Conservation (phyloP, 2,329 filamentous ascomycete genomes). For the Zopfia rhizophila region DNA sequence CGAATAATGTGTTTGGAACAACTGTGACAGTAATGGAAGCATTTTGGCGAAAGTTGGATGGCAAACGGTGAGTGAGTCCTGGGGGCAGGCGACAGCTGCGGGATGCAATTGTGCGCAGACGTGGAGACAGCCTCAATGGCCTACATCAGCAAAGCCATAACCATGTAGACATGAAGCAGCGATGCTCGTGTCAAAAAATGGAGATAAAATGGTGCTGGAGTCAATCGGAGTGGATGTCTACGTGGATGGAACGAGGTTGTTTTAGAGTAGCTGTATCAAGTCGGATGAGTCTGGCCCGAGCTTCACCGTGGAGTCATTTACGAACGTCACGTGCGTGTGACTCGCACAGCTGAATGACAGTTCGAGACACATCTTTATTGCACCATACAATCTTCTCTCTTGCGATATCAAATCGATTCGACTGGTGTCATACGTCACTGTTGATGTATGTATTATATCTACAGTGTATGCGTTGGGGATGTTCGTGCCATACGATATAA, state of each 20-base stretch:
- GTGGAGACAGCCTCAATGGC: constrained; percentile 15
- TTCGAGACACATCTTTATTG: too few species aligned
- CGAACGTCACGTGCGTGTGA: too few species aligned
- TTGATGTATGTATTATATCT: too few species aligned
- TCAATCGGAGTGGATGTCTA: neutral
- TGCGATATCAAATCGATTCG: too few species aligned
- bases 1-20: constrained; percentile 61
- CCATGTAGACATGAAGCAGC: constrained; percentile 4
- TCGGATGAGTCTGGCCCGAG: too few species aligned
- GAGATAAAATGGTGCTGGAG: constrained; percentile 4
- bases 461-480: too few species aligned
- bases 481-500: too few species aligned
- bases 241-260: constrained; percentile 14
- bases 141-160: constrained; percentile 19
- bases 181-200: constrained; percentile 4
- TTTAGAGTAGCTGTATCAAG: too few species aligned
- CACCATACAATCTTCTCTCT: too few species aligned
- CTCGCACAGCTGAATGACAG: too few species aligned
- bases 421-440: too few species aligned
- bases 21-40: constrained; percentile 59
- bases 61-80: constrained; percentile 35
- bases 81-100: constrained; percentile 7
- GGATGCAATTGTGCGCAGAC: constrained; percentile 14
- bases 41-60: constrained; percentile 56
- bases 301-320: too few species aligned